Conservation (phyloP, 192 early-diverging fungal genomes). For the Polychytrium aggregatum region DNA sequence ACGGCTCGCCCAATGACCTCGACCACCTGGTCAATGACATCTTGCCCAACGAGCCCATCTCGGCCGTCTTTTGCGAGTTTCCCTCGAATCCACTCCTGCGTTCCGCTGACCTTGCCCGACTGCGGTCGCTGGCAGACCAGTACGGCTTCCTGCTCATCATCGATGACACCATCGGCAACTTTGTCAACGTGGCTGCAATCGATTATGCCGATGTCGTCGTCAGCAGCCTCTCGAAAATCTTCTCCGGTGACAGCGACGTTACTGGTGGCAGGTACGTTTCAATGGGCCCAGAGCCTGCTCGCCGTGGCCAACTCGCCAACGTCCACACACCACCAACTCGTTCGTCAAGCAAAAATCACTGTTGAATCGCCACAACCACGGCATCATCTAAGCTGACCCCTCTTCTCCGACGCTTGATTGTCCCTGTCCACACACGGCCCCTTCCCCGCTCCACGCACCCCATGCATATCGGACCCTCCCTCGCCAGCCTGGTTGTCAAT, state of each 20-base stretch:
- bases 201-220: conserved; percentile 78
- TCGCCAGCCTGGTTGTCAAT: conserved; percentile 71
- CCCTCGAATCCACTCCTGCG: conserved; percentile 88
- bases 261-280: conserved; percentile 81
- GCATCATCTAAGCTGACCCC: too few relatives aligned
- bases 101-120: conserved; percentile 62
- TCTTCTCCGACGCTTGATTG: too few relatives aligned
- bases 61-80: conserved; percentile 85
- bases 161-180: conserved; percentile 93
- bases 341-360: too few relatives aligned
- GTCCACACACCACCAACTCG: too few relatives aligned
- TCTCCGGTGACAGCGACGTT: conserved; percentile 91
- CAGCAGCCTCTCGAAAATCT: conserved; percentile 88
- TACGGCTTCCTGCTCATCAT: conserved; percentile 73
- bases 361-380: too few relatives aligned
- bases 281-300: neutral
- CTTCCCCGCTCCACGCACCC: too few relatives aligned
- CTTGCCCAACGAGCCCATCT: conserved; percentile 44
- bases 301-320: conserved; percentile 36
- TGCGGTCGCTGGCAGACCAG: conserved; percentile 63
- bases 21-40: conserved; percentile 45
- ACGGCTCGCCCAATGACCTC: conserved; percentile 65
- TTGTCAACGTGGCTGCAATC: conserved; percentile 74
- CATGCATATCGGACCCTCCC: too few relatives aligned
- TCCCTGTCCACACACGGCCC: too few relatives aligned